These are phyloP conservation scores for Pythium utonaiense DNA, from an alignment of 352 stramenopile genomes.

Conservation along the genomic window DNA sequence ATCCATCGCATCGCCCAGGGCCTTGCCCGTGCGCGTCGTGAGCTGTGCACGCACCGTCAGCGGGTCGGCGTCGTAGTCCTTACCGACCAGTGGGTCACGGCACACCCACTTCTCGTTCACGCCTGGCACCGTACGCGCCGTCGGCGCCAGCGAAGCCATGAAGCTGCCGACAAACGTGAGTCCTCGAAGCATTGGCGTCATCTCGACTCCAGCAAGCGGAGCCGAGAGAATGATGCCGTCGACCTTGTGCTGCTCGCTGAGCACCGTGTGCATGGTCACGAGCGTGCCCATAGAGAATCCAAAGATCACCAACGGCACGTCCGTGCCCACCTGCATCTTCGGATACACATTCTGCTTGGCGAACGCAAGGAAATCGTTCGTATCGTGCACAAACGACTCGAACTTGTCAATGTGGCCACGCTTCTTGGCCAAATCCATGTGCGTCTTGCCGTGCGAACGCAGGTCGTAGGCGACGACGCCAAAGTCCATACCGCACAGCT, in stretches of 20 bases:
- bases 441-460: slow-evolving; percentile 14
- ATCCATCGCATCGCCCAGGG: slow-evolving; percentile 17
- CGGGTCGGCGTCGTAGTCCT: slow-evolving; percentile 25
- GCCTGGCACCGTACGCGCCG: slow-evolving; percentile 15
- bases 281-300: slow-evolving; percentile 22
- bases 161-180: slow-evolving; percentile 4
- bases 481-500: slow-evolving; percentile 4
- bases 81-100: slow-evolving; percentile 18
- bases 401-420: slow-evolving; percentile 15
- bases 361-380: slow-evolving; percentile 25
- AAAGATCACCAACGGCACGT: slow-evolving; percentile 6
- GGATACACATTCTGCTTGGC: slow-evolving; percentile 20
- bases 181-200: slow-evolving; percentile 17
- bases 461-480: slow-evolving; percentile 19
- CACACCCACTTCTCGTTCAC: slow-evolving; percentile 23
- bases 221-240: slow-evolving; percentile 15
- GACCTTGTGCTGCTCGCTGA: slow-evolving; percentile 21
- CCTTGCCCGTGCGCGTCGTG: slow-evolving; percentile 18
- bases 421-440: slow-evolving; percentile 10
- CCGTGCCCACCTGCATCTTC: slow-evolving; percentile 1
- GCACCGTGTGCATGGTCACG: slow-evolving; percentile 21
- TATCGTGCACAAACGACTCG: slow-evolving; percentile 18
- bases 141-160: slow-evolving; percentile 7
- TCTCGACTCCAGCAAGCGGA: slow-evolving; percentile 15
- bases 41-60: slow-evolving; percentile 18